Base-by-base conservation (phyloP, 2,329 filamentous ascomycete species). In the Fusarium falciforme region DNA sequence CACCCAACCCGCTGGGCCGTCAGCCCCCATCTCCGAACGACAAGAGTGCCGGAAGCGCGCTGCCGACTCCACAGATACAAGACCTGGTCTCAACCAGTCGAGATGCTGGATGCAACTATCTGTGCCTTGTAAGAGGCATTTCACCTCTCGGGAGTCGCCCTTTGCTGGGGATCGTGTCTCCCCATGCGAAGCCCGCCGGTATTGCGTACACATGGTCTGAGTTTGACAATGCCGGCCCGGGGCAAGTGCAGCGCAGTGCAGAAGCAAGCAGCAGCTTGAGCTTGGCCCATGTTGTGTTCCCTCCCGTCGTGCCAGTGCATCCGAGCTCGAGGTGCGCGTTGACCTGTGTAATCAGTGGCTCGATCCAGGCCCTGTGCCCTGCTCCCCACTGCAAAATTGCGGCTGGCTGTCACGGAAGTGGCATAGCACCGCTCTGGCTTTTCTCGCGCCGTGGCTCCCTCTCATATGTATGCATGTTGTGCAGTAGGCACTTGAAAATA, bases 41-140 rank as follows among this genome's bases (percentile, higher is more conserved):
- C 71, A 79, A 55, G 78, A 80, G 72, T 78, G 74, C 80, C 79
- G 79, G 78, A 78, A 77, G 71, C 68, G 72, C 71, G 71, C 72
- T 75, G 71, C 79, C 77, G 74, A 78, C 77, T 77, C 79, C 79
- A 79, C 77, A 75, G 64, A 68, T 64, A 68, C 70, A 68, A 69
- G 59, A 61, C 71, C 71, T 71, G 64, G 65, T 70, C 65, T 65
- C 60, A 68, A 54, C 71, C 71, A 72, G 61, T 66, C 63, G 25
- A 55, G 55, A 74, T 64, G 64, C 67, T 74, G 60, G 61, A 63
- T 55, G 64, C 64, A 61, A 63, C 66, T 60, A 70, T 47, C 11
- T 40, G 47, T 52, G 29, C 33, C 47, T 16, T 63, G 33, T 33
- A 61, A 20, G 36, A 60, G 42, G 25, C 52, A 31, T 40, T 59